Percentiles rank a stretch among this genome's conserved stretches.
Evolutionary conservation across 345 rosid genomes (phyloP).

Genomic region (Citropsis articulata): DNA sequence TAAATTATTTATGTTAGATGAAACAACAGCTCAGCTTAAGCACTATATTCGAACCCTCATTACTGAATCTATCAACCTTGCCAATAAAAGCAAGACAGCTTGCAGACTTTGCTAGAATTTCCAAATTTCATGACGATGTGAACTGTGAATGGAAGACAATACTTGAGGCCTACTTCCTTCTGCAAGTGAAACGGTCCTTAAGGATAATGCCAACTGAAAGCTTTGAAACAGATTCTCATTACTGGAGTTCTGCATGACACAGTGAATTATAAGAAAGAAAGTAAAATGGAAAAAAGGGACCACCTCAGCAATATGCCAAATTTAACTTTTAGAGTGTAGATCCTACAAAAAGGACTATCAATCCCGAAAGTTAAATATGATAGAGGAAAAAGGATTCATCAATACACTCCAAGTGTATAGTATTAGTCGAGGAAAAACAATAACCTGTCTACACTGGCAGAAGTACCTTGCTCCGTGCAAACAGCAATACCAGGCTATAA

Average conservation of each 20-base stretch:
- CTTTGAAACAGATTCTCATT: constrained; percentile 59
- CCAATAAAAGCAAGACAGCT: too few relatives aligned
- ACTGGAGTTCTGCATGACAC: constrained; percentile 43
- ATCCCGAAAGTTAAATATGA: too few relatives aligned
- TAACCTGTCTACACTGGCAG: too few relatives aligned
- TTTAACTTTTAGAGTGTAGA: too few relatives aligned
- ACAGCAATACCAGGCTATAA: too few relatives aligned
- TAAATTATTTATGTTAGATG: not conserved
- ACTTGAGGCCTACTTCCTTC: constrained; percentile 30
- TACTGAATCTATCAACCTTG: not conserved
- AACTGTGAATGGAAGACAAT: not conserved
- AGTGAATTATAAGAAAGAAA: constrained; percentile 2
- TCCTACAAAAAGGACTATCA: too few relatives aligned
- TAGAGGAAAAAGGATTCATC: too few relatives aligned
- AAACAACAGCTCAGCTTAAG: not conserved
- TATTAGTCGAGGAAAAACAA: too few relatives aligned
- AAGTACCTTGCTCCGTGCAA: too few relatives aligned
- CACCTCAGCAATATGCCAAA: too few relatives aligned
- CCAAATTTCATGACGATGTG: not conserved
- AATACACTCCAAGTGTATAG: too few relatives aligned
- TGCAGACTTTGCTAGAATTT: not conserved
- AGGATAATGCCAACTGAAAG: constrained; percentile 69
- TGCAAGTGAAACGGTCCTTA: constrained; percentile 47
- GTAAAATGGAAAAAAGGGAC: not conserved
- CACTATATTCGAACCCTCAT: not conserved